Evolutionary conservation across 2,329 filamentous ascomycete species (phyloP), one percentile per base, ranked within the genome.

Genomic region (Juglanconis sp.): DNA sequence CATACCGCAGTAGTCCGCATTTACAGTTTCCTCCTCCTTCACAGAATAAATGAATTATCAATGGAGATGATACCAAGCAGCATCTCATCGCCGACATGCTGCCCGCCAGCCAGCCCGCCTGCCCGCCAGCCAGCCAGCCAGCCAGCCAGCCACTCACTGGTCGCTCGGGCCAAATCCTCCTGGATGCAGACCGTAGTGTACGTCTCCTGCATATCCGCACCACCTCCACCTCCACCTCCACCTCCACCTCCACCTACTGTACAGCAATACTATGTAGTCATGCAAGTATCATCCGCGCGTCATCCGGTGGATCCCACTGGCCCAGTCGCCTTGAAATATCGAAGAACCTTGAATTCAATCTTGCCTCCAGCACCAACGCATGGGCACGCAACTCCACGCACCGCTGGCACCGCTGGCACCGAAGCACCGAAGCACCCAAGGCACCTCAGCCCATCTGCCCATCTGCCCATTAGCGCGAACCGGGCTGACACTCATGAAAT

Each of bases 401-500:
- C 55, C 67, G 67, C 65, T 62, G 62, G 63, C 65, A 17, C 17
- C 17, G 17, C 17, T 17, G 17, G 1, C 17, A 17, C 17, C 17
- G 17, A 17, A 17, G 17, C 17, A 17, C 17, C 17, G 17, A 17
- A 17, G 17, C 17, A 17, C 17, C 17, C 17, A 17, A 17, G 17
- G 17, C 17, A 17, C 17, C 17, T 17, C 17, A 17, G 17, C 17
- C 17, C 17, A 17, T 17, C 17, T 17, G 17, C 17, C 17, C 17
- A 17, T 17, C 17, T 17, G n/a, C n/a, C n/a, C n/a, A n/a, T 64
- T 68, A 65, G 65, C 67, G 68, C 59, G 62, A 62, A 42, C 65
- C 66, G 64, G 65, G 66, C 65, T 66, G 66, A 68, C 67, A 68
- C 68, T 65, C 68, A 65, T 67, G 64, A 68, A 32, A 38, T 38